Percentiles rank a stretch among this genome's conserved stretches.
These are phyloP conservation scores for Mycena sanguinolenta DNA, from an alignment of 768 basidiomycete genomes.

Conservation along the genomic window DNA sequence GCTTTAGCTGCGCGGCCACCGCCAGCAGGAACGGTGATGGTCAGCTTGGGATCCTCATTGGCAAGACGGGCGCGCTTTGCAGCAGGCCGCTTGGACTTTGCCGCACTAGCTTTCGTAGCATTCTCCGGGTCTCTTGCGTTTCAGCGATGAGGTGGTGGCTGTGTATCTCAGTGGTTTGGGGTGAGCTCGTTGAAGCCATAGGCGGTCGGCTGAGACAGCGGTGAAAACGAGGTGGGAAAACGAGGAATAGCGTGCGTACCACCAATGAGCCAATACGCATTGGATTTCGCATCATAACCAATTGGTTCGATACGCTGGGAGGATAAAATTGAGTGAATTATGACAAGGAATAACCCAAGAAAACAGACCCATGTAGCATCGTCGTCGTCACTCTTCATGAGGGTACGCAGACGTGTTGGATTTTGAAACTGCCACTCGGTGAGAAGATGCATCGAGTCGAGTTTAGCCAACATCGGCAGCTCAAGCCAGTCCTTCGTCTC, in stretches of 20 bases:
- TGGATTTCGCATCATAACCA: slow-evolving; percentile 83
- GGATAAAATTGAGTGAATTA: slow-evolving; percentile 22
- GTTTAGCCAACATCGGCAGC: slow-evolving; percentile 77
- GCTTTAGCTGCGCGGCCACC: slow-evolving; percentile 76
- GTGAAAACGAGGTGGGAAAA: slow-evolving; percentile 13
- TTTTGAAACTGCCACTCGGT: slow-evolving; percentile 93
- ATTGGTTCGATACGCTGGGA: slow-evolving; percentile 85
- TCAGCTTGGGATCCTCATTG: slow-evolving; percentile 19
- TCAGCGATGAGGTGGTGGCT: slow-evolving; percentile 50
- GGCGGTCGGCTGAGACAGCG: slow-evolving; percentile 70
- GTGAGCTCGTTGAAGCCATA: slow-evolving; percentile 87
- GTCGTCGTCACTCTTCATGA: slow-evolving; percentile 88
- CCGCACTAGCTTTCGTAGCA: slow-evolving; percentile 1
- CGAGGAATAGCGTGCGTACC: slow-evolving; percentile 56
- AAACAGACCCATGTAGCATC: slow-evolving; percentile 79
- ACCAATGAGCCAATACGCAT: slow-evolving; percentile 91
- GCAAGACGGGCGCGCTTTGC: slow-evolving; percentile 34
- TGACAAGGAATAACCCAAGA: background rate
- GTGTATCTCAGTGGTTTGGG: slow-evolving; percentile 59
- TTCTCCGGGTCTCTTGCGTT: slow-evolving; percentile 49
- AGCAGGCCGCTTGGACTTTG: slow-evolving; percentile 40
- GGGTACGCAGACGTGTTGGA: slow-evolving; percentile 71
- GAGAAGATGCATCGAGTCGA: slow-evolving; percentile 80
- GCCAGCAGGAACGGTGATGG: slow-evolving; percentile 50
- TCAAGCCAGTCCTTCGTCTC: slow-evolving; percentile 77